Evolutionary conservation across 1,284 basidiomycete species (phyloP), one percentile per base, ranked within the genome.

Genomic region (Trametes pubescens): DNA sequence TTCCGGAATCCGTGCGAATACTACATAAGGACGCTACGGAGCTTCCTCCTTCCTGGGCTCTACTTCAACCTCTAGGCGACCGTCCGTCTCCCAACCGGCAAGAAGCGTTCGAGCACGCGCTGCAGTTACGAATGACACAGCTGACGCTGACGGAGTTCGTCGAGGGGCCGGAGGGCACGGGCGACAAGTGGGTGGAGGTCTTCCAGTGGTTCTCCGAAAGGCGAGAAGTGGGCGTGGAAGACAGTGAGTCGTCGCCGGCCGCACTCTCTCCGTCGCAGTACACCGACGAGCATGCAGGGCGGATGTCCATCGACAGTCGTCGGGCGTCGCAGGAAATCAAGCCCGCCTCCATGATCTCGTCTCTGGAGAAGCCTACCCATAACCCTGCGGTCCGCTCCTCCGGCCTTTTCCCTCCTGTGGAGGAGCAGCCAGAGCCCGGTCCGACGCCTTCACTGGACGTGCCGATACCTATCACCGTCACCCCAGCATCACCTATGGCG

Each of bases 111-210:
- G 92, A 93, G 70, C 83, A 92, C 60, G 89, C 93, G 29, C 79
- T 98, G 57, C 92, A 96, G 75, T 78, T 99, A 43, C 84, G 96
- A 46, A 92, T 98, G 84, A 94, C 95, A 1, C 90, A 94, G 74
- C 89, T 94, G 59, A 87, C 91, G 4, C 80, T 99, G 52, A 84
- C 87, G 16, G 97, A 99, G 79, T 86, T 91, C 56, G 85, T 93
- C 22, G 91, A 95, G 48, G 98, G 98, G 0, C 84, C 93, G 0
- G 95, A 97, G 69, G 87, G 88, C 48, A 96, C 95, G 0, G 90
- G 93, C 61, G 81, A 83, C 26, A 90, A 88, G 65, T 96, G 96
- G 86, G 83, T 95, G 35, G 93, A 95, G 49, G 83, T 96, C 2
- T 98, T 98, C 76, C 81, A 86, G 6, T 98, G 93, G 91, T 92